A percentile compares a stretch with the other conserved stretches of the same genome.
Conservation (phyloP, 164 flowering plant genomes). For the Magnolia sinica region DNA sequence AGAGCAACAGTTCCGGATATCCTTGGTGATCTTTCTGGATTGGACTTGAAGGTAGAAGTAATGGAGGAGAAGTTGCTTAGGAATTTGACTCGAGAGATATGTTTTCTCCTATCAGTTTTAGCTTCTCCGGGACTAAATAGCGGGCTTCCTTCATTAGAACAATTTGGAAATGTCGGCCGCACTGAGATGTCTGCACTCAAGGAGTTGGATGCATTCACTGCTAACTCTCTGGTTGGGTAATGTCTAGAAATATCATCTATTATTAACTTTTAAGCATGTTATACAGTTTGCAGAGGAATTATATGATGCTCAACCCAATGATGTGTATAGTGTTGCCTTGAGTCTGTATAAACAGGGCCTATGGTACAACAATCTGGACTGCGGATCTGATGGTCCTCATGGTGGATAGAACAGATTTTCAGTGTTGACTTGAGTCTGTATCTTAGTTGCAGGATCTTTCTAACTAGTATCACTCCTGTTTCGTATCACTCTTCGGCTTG, state of each 20-base stretch:
- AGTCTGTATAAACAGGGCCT: background rate
- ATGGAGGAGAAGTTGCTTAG: constrained; percentile 96
- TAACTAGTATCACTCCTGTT: too few relatives aligned
- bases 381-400: too few relatives aligned
- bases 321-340: background rate
- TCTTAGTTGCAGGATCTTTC: too few relatives aligned
- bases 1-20: constrained; percentile 89
- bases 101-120: constrained; percentile 62
- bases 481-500: background rate
- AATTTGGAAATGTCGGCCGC: constrained; percentile 53
- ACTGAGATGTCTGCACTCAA: constrained; percentile 50
- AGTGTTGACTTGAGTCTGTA: too few relatives aligned
- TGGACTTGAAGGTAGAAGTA: constrained; percentile 85
- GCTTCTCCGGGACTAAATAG: constrained; percentile 72
- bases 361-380: background rate
- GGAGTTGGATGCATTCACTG: constrained; percentile 60
- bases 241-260: constrained; percentile 16
- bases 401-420: too few relatives aligned
- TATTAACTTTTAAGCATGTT: background rate
- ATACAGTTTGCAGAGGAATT: background rate
- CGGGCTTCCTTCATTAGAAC: constrained; percentile 75
- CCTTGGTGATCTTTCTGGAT: constrained; percentile 41
- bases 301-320: background rate
- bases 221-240: constrained; percentile 78
- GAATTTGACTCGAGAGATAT: constrained; percentile 80